A percentile compares a stretch with the other conserved stretches of the same genome.
Evolutionary conservation across 73 alveolate genomes (phyloP).

Genomic region (Stentor roeselii): DNA sequence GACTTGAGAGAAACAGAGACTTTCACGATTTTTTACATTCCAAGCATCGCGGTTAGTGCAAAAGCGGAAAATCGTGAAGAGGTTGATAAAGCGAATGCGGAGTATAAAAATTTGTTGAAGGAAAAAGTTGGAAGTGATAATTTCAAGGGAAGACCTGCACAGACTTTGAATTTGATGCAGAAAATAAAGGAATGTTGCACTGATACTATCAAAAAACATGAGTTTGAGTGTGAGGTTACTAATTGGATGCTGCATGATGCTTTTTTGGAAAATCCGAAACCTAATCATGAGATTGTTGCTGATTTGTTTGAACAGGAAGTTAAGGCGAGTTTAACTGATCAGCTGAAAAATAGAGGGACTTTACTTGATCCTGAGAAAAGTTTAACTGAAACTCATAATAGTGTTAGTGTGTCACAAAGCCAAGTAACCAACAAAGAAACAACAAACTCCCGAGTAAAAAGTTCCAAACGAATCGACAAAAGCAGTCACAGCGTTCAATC

Average conservation of each 20-base stretch:
- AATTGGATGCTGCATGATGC: constrained; percentile 62
- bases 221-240: constrained; percentile 47
- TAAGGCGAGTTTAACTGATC: constrained; percentile 33
- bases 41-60: constrained; percentile 30
- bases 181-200: constrained; percentile 32
- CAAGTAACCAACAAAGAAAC: constrained; percentile 21
- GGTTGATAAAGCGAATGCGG: constrained; percentile 38
- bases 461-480: constrained; percentile 33
- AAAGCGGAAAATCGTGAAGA: constrained; percentile 45
- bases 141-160: constrained; percentile 45
- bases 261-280: constrained; percentile 30
- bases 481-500: constrained; percentile 30
- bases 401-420: constrained; percentile 26
- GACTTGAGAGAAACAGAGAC: constrained; percentile 77
- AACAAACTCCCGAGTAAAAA: constrained; percentile 33
- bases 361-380: constrained; percentile 11
- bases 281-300: constrained; percentile 43
- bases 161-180: constrained; percentile 43
- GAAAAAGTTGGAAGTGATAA: constrained; percentile 55
- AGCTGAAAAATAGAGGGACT: constrained; percentile 28
- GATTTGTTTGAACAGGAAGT: constrained; percentile 40
- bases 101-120: constrained; percentile 57
- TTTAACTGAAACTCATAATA: background rate
- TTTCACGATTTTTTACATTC: constrained; percentile 46
- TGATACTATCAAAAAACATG: constrained; percentile 44